Conservation (phyloP, 2,329 filamentous ascomycete species). For the Stagonosporopsis tanaceti region DNA sequence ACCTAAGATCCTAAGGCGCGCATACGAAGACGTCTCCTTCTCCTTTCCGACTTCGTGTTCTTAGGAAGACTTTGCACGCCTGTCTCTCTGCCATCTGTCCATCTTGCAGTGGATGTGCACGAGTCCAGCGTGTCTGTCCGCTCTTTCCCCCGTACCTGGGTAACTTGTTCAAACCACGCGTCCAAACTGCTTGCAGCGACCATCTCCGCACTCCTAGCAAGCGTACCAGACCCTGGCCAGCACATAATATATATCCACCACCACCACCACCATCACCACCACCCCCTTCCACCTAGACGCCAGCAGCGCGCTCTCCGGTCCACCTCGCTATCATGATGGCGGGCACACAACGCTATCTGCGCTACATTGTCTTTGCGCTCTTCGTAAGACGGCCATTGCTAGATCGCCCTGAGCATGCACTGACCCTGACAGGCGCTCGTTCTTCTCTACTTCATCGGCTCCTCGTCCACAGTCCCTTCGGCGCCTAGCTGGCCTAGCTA, state of each 20-base stretch:
- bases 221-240: conserved; percentile 5
- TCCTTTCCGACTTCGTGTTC: conserved; percentile 19
- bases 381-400: conserved; percentile 66
- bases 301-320: conserved; percentile 25
- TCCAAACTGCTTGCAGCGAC: not conserved
- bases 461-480: conserved; percentile 59
- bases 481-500: conserved; percentile 42
- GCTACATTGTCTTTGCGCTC: conserved; percentile 79
- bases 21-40: conserved; percentile 23
- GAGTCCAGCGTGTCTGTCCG: conserved; percentile 10
- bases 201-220: conserved; percentile 15
- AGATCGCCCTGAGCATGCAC: conserved; percentile 2
- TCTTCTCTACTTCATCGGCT: conserved; percentile 84
- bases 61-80: conserved; percentile 10
- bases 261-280: not conserved
- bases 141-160: conserved; percentile 1
- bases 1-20: conserved; percentile 22
- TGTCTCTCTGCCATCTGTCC: not conserved
- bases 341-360: conserved; percentile 74
- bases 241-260: conserved; percentile 17
- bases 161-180: conserved; percentile 3
- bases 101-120: conserved; percentile 7
- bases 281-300: not conserved
- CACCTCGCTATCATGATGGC: conserved; percentile 64
- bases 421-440: conserved; percentile 62